These are phyloP conservation scores for Lippia alba DNA, from an alignment of 305 asterid genomes.

Conservation along the genomic window DNA sequence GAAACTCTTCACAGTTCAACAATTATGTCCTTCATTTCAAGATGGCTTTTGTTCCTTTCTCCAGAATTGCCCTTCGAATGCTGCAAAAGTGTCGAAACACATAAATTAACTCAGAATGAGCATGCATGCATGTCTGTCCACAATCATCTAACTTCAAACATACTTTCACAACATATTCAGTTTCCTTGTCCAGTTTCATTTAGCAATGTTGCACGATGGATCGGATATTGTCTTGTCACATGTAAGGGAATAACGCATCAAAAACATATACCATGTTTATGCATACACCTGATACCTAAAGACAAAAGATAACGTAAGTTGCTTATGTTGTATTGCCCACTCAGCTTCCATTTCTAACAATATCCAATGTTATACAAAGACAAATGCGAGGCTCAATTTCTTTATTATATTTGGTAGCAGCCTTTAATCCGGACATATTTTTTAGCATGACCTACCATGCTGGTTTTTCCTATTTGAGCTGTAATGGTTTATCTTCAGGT, in stretches of 20 bases:
- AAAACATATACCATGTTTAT: not conserved
- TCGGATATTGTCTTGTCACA: not conserved
- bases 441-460: too few species aligned
- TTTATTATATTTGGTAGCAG: not conserved
- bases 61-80: conserved; percentile 84
- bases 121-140: not conserved
- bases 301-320: too few species aligned
- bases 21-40: conserved; percentile 76
- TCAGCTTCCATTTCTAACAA: not conserved
- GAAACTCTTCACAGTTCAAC: conserved; percentile 45
- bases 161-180: not conserved
- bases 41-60: conserved; percentile 84
- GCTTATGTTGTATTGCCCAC: not conserved
- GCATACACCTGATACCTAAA: too few species aligned
- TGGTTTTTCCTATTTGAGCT: too few species aligned
- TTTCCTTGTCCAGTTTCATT: not conserved
- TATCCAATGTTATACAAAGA: too few species aligned
- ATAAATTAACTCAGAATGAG: conserved; percentile 18
- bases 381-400: too few species aligned
- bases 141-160: not conserved
- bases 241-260: not conserved
- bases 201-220: not conserved
- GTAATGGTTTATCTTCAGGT: too few species aligned
- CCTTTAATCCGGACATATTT: not conserved
- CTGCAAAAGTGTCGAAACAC: conserved; percentile 47